These are phyloP conservation scores for Byssoonygena ceratinophila DNA, from an alignment of 2,329 filamentous ascomycete species.

Conservation along the genomic window DNA sequence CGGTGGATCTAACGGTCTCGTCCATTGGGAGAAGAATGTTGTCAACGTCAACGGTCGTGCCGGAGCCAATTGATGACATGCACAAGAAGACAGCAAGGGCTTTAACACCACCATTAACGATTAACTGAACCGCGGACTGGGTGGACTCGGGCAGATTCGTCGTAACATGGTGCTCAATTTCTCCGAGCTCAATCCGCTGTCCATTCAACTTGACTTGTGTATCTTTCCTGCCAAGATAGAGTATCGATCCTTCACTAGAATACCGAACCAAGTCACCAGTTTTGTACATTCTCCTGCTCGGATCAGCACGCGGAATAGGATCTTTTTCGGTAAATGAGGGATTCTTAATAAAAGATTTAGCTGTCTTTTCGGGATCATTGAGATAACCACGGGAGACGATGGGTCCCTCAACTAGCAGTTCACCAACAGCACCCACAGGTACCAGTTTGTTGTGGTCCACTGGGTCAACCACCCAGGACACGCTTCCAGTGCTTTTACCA, in stretches of 20 bases:
- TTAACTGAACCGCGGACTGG: constrained; percentile 62
- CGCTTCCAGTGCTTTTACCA: constrained; percentile 15
- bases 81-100: constrained; percentile 48
- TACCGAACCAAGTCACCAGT: constrained; percentile 79
- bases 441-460: constrained; percentile 28
- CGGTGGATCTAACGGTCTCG: constrained; percentile 42
- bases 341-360: constrained; percentile 15
- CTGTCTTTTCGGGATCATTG: constrained; percentile 16
- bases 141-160: constrained; percentile 48
- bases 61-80: constrained; percentile 34
- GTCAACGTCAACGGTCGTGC: constrained; percentile 5
- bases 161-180: constrained; percentile 74
- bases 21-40: constrained; percentile 21
- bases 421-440: constrained; percentile 28
- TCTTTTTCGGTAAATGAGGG: constrained; percentile 12
- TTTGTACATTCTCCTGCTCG: constrained; percentile 46
- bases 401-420: constrained; percentile 32
- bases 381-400: constrained; percentile 29
- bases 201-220: constrained; percentile 91
- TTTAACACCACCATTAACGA: constrained; percentile 70
- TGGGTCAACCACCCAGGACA: constrained; percentile 34
- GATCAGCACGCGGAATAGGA: constrained; percentile 2
- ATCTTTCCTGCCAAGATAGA: constrained; percentile 72
- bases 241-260: constrained; percentile 58
- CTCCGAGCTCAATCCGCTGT: constrained; percentile 87